Base-by-base conservation (phyloP, 2,329 filamentous ascomycete genomes). In the Aspergillus tubingensis region DNA sequence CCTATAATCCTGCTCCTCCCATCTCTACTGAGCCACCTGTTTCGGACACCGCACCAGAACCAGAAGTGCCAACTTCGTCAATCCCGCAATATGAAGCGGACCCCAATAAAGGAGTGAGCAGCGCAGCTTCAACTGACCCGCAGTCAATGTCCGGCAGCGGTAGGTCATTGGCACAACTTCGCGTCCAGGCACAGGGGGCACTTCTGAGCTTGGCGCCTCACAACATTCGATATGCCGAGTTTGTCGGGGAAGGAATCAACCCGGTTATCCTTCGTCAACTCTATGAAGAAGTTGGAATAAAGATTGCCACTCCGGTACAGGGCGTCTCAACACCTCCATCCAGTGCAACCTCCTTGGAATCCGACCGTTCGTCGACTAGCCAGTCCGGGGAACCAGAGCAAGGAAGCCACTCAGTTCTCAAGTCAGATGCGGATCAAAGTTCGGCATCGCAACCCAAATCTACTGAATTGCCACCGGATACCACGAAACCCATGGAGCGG, bases 241-340 rank as follows among this genome's bases (percentile, higher is more conserved):
- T 94, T 59, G 79, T 93, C 11, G 82, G 86, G 10, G 90, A 94
- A 73, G 90, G 91, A 0, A 82, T 94, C 44, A 85, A 92, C 66
- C 81, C 84, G 38, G 74, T 75, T 1, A 71, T 92, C 10, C 77
- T 96, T 38, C 83, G 82, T 58, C 74, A 79, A 30, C 80, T 95
- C 1, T 95, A 92, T 68, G 78, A 82, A 25, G 88, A 91, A 19
- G 77, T 95, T 3, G 87, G 88, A 3, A 80, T 92, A 32, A 78
- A 80, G 54, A 65, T 78, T 36, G 60, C 71, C 3, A 57, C 63
- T 8, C 57, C 68, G 6, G 64, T 60, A 25, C 50, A 64, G 13
- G 62, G 62, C 7, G 25, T 53, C 44, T 27, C 38, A 25, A 21
- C 48, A 6, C 19, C 19, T 4, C 7, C 36, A 4, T 23, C 50